Evolutionary conservation across 176 grass and related monocot species (phyloP), one percentile per base, ranked within the genome.

Genomic region (Pharus latifolius): DNA sequence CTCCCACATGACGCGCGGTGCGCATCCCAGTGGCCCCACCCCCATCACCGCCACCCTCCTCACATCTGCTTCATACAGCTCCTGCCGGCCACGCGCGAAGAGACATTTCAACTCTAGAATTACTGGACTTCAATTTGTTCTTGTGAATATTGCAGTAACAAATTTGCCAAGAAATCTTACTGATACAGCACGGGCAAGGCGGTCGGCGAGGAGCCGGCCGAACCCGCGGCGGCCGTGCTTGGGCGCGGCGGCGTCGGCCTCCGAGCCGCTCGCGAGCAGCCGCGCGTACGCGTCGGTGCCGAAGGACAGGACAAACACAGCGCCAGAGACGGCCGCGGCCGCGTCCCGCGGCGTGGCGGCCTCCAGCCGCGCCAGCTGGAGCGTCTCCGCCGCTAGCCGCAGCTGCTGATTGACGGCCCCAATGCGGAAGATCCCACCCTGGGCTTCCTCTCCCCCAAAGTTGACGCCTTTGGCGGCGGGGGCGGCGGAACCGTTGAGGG

Each of bases 41-140:
- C 85, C 89, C 54, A 92, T 66, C 71, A 92, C 85, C 43, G 82
- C 85, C 70, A 85, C 72, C 79, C 82, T 85, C 64, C 81, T 71
- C 61, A 56, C 85, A 24, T 60, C 85, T 1, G 69, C 89, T 70
- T 92, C 78, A 49, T 92, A 92, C 56, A 92, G 58, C 80, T 82
- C 82, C 80, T 83, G 74, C 67, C 16, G 68, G 1, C 64, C 32
- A 9, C 15, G 10, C 24, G 2, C 0, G 8, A 23, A 2, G 22
- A 1, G 20, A 13, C 3, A 23, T 17, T 0, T 56, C 34, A 71
- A 13, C 7, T 24, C 35, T 13, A 34, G n/a, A n/a, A n/a, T n/a
- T n/a, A n/a, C n/a, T n/a, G n/a, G n/a, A n/a, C n/a, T n/a, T n/a
- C n/a, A n/a, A n/a, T n/a, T n/a, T 22, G 20, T 12, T n/a, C 29